Evolutionary conservation across 2,329 filamentous ascomycete genomes (phyloP).

Genomic region (Stagonosporopsis tanaceti): DNA sequence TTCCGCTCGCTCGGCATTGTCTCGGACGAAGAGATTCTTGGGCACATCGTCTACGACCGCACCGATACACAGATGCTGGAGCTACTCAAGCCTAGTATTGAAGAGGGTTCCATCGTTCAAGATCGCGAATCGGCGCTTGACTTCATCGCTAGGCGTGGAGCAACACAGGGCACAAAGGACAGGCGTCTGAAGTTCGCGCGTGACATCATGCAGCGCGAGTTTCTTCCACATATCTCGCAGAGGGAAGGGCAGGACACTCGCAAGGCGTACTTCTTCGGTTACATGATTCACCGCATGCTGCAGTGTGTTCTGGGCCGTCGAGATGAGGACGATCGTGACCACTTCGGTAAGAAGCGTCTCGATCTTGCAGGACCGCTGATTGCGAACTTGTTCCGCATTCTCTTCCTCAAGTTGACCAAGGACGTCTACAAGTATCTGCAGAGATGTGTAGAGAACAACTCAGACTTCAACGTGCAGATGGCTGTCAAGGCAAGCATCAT

Average conservation of each 20-base stretch:
- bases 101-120: conserved; percentile 95
- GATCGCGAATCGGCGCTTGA: conserved; percentile 93
- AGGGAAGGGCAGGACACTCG: conserved; percentile 91
- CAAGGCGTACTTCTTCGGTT: conserved; percentile 97
- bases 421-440: conserved; percentile 92
- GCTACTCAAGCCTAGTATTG: conserved; percentile 95
- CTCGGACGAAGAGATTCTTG: conserved; percentile 96
- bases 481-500: conserved; percentile 91
- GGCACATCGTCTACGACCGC: conserved; percentile 95
- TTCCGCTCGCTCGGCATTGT: conserved; percentile 96
- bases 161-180: conserved; percentile 76
- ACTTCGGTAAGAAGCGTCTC: conserved; percentile 98
- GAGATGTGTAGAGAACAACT: conserved; percentile 86
- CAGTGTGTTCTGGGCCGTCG: conserved; percentile 92
- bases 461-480: conserved; percentile 88
- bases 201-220: conserved; percentile 96
- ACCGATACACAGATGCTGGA: conserved; percentile 97
- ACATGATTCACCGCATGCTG: conserved; percentile 96
- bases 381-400: conserved; percentile 92
- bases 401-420: conserved; percentile 89
- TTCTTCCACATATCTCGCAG: conserved; percentile 95
- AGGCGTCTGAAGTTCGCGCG: conserved; percentile 91
- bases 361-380: conserved; percentile 94
- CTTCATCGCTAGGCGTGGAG: conserved; percentile 92
- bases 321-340: conserved; percentile 96